A percentile compares a stretch with the other conserved stretches of the same genome.
These are phyloP conservation scores for Acacia pycnantha DNA, from an alignment of 331 rosid species.

Conservation along the genomic window DNA sequence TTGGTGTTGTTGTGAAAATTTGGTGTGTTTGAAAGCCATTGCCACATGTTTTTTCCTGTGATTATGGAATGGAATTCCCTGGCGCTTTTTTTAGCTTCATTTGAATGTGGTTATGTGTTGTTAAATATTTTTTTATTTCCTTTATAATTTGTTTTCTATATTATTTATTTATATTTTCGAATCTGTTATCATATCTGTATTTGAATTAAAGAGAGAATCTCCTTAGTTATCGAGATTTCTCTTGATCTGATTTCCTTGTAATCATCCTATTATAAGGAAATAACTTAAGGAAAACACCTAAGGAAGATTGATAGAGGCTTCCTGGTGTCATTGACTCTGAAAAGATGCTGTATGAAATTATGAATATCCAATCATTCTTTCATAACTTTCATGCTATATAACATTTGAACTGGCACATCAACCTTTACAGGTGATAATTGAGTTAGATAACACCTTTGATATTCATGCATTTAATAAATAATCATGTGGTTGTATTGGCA, in stretches of 20 bases:
- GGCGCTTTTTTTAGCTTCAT: neutral
- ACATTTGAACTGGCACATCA: neutral
- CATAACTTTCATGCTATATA: neutral
- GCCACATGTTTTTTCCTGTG: neutral
- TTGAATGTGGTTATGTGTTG: neutral
- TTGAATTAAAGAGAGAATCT: neutral
- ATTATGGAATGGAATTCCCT: neutral
- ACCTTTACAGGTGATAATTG: neutral
- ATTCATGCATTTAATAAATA: neutral
- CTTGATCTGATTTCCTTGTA: neutral
- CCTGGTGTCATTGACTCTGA: neutral
- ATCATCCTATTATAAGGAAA: neutral
- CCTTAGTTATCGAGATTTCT: neutral
- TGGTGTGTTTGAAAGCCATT: neutral
- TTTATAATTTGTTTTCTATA: neutral
- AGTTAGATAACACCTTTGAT: neutral
- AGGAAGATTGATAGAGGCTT: neutral
- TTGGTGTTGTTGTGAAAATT: neutral
- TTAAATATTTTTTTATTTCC: neutral
- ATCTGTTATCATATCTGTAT: neutral
- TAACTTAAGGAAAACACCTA: neutral
- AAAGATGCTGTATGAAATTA: neutral
- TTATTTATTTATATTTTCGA: too few relatives aligned
- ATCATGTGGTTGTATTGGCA: neutral
- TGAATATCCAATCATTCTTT: neutral